Conservation (phyloP, 257 asterid genomes). For the Dorcoceras hygrometricum region DNA sequence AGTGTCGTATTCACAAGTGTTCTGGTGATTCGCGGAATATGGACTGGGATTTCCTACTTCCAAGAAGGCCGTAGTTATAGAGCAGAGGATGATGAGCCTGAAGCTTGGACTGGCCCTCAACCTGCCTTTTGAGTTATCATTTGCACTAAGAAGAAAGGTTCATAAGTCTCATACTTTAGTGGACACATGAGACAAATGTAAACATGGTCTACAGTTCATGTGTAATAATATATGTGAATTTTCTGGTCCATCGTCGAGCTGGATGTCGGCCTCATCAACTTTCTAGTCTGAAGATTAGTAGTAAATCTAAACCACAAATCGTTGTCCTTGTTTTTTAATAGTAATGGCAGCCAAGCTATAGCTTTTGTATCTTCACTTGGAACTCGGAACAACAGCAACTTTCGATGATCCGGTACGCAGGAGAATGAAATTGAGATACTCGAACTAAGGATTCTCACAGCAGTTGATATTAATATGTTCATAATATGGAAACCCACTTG, state of each 20-base stretch:
- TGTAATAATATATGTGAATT: not conserved
- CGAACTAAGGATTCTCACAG: not conserved
- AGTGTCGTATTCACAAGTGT: conserved; percentile 75
- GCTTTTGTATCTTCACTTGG: not conserved
- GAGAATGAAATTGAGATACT: not conserved
- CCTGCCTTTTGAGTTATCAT: conserved; percentile 42
- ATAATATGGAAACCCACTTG: too few relatives aligned
- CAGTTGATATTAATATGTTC: too few relatives aligned
- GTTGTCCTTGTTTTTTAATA: not conserved
- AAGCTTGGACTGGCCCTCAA: conserved; percentile 54
- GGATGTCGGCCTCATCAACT: not conserved
- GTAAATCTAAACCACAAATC: not conserved
- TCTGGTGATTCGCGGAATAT: conserved; percentile 69
- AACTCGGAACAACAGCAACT: not conserved
- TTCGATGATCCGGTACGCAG: not conserved
- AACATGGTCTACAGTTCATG: conserved; percentile 6
- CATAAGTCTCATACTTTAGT: not conserved
- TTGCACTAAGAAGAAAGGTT: conserved; percentile 7
- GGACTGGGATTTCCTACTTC: conserved; percentile 76
- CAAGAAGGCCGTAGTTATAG: conserved; percentile 60
- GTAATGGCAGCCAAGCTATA: not conserved
- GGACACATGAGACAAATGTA: conserved; percentile 9
- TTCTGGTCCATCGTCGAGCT: not conserved
- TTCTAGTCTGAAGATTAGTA: not conserved
- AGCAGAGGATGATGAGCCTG: conserved; percentile 62